phyloP scores from a whole-genome alignment of 2,329 filamentous ascomycete genomes.

The Fusarium decemcellulare region DNA sequence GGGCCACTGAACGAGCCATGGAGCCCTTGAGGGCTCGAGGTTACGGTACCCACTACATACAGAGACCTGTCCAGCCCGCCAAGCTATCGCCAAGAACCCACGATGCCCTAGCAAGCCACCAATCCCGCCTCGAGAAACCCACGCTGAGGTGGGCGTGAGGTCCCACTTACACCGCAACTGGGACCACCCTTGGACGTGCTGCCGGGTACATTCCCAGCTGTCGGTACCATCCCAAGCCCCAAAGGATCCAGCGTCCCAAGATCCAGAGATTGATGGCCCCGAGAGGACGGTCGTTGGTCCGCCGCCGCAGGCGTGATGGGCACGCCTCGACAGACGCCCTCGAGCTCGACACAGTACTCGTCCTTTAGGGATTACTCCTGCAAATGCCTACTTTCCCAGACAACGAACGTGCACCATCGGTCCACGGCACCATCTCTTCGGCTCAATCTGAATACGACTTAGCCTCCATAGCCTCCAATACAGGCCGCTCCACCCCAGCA shows the following conservation, averaged over 20 bases:
- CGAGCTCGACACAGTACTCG: slow-evolving; percentile 2
- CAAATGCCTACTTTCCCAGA: background rate
- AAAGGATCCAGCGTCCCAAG: slow-evolving; percentile 15
- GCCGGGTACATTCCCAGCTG: slow-evolving; percentile 44
- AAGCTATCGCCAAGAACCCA: slow-evolving; percentile 14
- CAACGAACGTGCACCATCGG: slow-evolving; percentile 4
- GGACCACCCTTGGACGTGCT: slow-evolving; percentile 38
- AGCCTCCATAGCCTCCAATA: slow-evolving; percentile 24
- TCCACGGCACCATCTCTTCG: slow-evolving; percentile 29
- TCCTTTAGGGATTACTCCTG: background rate
- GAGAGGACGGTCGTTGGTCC: slow-evolving; percentile 32
- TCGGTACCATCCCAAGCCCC: slow-evolving; percentile 39
- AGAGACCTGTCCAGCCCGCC: slow-evolving; percentile 8
- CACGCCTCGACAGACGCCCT: slow-evolving; percentile 7
- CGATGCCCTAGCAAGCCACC: slow-evolving; percentile 9
- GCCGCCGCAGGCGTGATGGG: slow-evolving; percentile 3
- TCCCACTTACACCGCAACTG: slow-evolving; percentile 37
- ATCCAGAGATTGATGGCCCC: slow-evolving; percentile 34
- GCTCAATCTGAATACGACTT: slow-evolving; percentile 34
- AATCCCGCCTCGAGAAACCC: slow-evolving; percentile 14
- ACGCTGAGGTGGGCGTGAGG: slow-evolving; percentile 18
- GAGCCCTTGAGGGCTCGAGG: background rate
- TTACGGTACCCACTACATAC: background rate
- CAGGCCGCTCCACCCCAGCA: slow-evolving; percentile 43
- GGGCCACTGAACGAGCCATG: background rate